Conservation (phyloP, 495 filamentous ascomycete species). For the Xylaria scruposa region DNA sequence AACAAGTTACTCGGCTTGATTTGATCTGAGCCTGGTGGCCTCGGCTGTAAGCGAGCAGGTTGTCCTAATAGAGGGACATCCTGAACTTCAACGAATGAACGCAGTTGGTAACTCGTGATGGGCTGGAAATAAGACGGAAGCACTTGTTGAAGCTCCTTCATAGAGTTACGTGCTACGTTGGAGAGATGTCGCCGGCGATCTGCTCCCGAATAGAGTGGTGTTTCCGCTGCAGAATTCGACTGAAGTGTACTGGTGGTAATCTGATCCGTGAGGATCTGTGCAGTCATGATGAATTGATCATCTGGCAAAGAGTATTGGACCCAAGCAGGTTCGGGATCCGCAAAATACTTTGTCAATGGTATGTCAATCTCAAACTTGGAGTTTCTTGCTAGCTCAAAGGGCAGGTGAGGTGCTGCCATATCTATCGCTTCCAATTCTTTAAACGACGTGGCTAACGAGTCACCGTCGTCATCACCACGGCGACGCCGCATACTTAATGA, state of each 20-base stretch:
- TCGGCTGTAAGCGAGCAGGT: slow-evolving; percentile 52
- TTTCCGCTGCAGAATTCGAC: slow-evolving; percentile 23
- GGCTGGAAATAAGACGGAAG: slow-evolving; percentile 48
- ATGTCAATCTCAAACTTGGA: slow-evolving; percentile 51
- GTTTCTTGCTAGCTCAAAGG: slow-evolving; percentile 48
- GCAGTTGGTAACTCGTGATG: slow-evolving; percentile 49
- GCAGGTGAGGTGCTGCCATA: slow-evolving; percentile 43
- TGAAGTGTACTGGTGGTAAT: slow-evolving; percentile 53
- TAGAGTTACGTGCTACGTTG: slow-evolving; percentile 46
- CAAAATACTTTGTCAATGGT: slow-evolving; percentile 56
- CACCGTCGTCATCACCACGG: slow-evolving; percentile 52
- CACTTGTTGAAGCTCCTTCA: slow-evolving; percentile 46
- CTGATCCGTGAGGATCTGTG: slow-evolving; percentile 69
- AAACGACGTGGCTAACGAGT: slow-evolving; percentile 56
- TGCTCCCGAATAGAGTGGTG: slow-evolving; percentile 31
- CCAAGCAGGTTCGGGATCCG: slow-evolving; percentile 54
- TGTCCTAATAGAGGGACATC: slow-evolving; percentile 56
- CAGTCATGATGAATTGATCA: slow-evolving; percentile 61
- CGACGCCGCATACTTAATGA: slow-evolving; percentile 44
- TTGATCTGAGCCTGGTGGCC: slow-evolving; percentile 46
- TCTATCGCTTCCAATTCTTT: slow-evolving; percentile 51
- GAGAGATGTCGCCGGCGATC: slow-evolving; percentile 46
- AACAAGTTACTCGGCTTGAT: slow-evolving; percentile 52
- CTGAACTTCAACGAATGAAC: slow-evolving; percentile 57
- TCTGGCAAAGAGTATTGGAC: slow-evolving; percentile 51